A percentile compares a stretch with the other conserved stretches of the same genome.
Evolutionary conservation across 345 rosid species (phyloP).

Genomic region (Euclidium syriacum): DNA sequence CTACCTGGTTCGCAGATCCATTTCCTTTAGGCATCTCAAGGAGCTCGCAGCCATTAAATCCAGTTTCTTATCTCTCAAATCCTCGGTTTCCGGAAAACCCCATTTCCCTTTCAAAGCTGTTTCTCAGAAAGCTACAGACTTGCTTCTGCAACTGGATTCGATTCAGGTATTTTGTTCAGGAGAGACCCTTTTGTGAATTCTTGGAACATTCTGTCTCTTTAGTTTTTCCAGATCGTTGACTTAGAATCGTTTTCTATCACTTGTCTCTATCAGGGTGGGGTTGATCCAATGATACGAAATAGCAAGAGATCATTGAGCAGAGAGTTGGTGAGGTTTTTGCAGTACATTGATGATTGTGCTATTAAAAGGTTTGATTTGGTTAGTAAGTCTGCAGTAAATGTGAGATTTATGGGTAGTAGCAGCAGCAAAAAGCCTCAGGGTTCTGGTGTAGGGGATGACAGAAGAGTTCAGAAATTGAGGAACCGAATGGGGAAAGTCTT

Average conservation of each 20-base stretch:
- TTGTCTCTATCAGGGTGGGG: constrained; percentile 35
- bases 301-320: constrained; percentile 67
- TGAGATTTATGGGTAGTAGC: constrained; percentile 26
- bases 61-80: constrained; percentile 53
- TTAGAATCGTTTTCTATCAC: background rate
- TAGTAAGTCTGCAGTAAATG: constrained; percentile 33
- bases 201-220: background rate
- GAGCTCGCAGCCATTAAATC: constrained; percentile 70
- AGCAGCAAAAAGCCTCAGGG: constrained; percentile 23
- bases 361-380: constrained; percentile 33
- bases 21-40: constrained; percentile 71
- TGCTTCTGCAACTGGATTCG: constrained; percentile 71
- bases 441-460: constrained; percentile 30
- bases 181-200: background rate
- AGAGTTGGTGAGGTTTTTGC: constrained; percentile 59
- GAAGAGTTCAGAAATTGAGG: constrained; percentile 38
- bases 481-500: constrained; percentile 40
- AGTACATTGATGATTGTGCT: constrained; percentile 49
- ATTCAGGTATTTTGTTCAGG: constrained; percentile 49
- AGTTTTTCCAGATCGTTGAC: background rate
- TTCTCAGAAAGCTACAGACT: constrained; percentile 53
- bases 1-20: constrained; percentile 72
- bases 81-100: constrained; percentile 46
- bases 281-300: constrained; percentile 71
- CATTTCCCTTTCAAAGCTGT: constrained; percentile 40